Conservation (phyloP, 164 flowering plant species). For the Vitis amurensis region DNA sequence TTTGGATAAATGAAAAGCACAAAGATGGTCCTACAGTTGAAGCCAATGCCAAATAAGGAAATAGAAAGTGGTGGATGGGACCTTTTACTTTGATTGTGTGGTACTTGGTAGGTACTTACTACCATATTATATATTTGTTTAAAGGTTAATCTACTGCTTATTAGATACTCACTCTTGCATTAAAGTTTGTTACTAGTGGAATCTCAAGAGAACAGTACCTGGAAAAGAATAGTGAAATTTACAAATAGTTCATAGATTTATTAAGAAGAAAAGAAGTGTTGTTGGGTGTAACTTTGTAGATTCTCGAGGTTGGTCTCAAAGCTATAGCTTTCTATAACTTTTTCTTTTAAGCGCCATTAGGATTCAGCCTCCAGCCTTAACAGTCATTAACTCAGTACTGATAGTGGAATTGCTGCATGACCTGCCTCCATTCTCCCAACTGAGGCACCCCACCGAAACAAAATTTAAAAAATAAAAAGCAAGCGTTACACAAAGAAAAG, state of each 20-base stretch:
- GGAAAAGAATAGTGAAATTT: conserved; percentile 1
- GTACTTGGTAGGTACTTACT: conserved; percentile 23
- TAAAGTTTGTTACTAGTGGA: conserved; percentile 5
- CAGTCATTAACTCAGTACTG: not conserved
- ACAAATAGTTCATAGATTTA: not conserved
- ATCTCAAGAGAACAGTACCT: conserved; percentile 4
- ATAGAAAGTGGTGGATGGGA: conserved; percentile 14
- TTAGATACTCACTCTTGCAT: conserved; percentile 1
- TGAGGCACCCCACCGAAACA: no score
- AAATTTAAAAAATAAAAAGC: no score
- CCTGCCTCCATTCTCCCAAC: no score
- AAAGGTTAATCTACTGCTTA: conserved; percentile 11
- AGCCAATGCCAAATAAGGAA: conserved; percentile 15
- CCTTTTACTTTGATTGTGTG: conserved; percentile 12
- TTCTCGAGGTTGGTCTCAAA: conserved; percentile 43
- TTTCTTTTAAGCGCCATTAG: conserved; percentile 7
- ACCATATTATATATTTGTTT: not conserved
- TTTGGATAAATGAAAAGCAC: no score
- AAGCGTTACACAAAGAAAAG: not conserved
- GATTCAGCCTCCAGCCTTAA: not conserved
- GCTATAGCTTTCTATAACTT: conserved; percentile 18
- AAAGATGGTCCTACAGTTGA: not conserved
- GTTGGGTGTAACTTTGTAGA: conserved; percentile 23
- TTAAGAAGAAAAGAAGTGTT: conserved; percentile 2
- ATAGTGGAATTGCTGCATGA: no score